Evolutionary conservation across 495 filamentous ascomycete species (phyloP), one percentile per base, ranked within the genome.

Genomic region (Podospora anserina): DNA sequence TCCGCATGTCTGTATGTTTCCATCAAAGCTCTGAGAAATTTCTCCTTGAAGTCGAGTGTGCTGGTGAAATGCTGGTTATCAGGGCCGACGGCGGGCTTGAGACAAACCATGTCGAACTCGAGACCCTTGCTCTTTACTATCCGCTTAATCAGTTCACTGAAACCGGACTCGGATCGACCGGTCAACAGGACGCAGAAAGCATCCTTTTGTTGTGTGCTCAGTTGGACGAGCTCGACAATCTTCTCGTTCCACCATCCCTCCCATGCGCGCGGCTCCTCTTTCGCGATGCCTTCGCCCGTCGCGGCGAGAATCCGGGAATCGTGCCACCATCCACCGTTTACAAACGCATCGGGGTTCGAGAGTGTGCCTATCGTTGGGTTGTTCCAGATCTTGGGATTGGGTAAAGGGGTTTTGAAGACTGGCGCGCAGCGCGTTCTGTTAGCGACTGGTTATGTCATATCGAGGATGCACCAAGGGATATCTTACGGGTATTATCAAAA

Each of bases 271-370:
- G 85, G 81, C 76, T 98, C 94, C 78, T 98, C 95, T 34, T 86
- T 84, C 56, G 92, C 92, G 5, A 90, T 74, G 3, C 96, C 95
- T 68, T 92, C 88, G 23, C 95, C 95, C 3, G 92, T 97, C 4
- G 94, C 89, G 26, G 89, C 87, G 19, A 99, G 88, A 66, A 99
- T 91, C 54, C 88, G 86, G 26, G 88, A 82, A 74, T 98, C 93
- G 78, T 99, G 95, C 95, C 95, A 99, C 95, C 95, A 99, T 39
- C 96, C 94, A 66, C 95, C 95, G 69, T 89, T 91, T 32, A 88
- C 80, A 66, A 99, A 94, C 63, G 84, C 82, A 66, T 95, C 89
- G 66, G 89, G 88, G 27, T 85, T 85, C 69, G 91, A 87, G 6
- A 99, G 82, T 64, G 88, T 85, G 6, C 91, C 90, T 44, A 95